Conservation (phyloP, 441 rosid genomes). For the Viola pubescens region DNA sequence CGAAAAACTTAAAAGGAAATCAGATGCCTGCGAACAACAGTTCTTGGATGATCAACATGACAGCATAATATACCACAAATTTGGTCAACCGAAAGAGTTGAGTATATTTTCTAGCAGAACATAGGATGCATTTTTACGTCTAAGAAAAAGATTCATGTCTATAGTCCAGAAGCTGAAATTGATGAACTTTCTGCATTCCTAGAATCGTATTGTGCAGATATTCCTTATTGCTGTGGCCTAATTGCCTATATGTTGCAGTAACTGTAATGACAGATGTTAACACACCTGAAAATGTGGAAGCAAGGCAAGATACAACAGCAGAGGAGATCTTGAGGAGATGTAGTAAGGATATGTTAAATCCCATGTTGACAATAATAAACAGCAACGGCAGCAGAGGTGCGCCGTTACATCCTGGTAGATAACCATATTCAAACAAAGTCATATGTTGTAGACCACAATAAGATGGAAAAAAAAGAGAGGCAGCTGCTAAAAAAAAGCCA, state of each 20-base stretch:
- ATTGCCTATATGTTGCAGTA: neutral
- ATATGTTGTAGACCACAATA: conserved; percentile 1
- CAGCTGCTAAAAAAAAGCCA: neutral
- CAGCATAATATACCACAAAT: too few relatives aligned
- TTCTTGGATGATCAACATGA: too few relatives aligned
- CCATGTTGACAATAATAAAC: conserved; percentile 79
- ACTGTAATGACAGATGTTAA: neutral
- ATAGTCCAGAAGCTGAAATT: too few relatives aligned
- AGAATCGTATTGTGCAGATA: too few relatives aligned
- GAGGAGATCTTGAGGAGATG: conserved; percentile 91
- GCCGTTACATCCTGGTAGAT: conserved; percentile 73
- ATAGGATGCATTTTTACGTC: too few relatives aligned
- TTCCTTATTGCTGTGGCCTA: neutral
- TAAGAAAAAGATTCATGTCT: too few relatives aligned
- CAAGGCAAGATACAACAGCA: conserved; percentile 79
- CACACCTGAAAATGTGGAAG: conserved; percentile 84
- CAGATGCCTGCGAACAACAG: too few relatives aligned
- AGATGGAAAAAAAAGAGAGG: neutral
- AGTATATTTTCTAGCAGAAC: too few relatives aligned
- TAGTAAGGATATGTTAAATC: conserved; percentile 73
- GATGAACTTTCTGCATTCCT: too few relatives aligned
- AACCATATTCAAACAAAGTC: conserved; percentile 13
- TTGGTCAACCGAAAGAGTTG: too few relatives aligned
- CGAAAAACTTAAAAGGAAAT: too few relatives aligned
- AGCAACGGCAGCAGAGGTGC: conserved; percentile 83